Evolutionary conservation across 192 early-diverging fungal genomes (phyloP).

Genomic region (Podila horticola): DNA sequence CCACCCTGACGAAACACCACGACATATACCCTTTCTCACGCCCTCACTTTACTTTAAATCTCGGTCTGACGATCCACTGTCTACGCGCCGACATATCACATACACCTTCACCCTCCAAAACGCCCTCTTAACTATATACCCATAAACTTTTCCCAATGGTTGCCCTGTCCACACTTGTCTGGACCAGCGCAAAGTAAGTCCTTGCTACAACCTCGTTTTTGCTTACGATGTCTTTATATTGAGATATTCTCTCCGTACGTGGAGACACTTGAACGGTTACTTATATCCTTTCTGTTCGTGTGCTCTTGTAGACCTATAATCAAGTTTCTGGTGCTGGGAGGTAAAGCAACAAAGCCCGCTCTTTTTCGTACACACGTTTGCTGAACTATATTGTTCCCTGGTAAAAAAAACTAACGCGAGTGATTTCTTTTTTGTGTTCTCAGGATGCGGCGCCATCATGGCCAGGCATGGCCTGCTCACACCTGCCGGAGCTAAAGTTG

Average conservation of each 20-base stretch:
- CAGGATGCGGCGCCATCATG: conserved; percentile 50
- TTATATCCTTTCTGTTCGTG: neutral
- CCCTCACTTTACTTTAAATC: too few relatives aligned
- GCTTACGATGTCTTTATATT: neutral
- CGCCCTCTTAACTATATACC: neutral
- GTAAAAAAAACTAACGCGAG: neutral
- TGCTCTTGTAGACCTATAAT: conserved; percentile 29
- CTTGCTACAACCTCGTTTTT: neutral
- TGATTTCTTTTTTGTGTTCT: neutral
- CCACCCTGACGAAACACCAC: neutral
- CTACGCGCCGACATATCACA: too few relatives aligned
- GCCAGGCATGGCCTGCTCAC: conserved; percentile 43
- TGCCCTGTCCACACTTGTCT: conserved; percentile 7
- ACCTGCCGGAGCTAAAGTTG: conserved; percentile 39
- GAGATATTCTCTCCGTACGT: neutral
- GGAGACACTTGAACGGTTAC: neutral
- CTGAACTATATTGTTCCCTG: neutral
- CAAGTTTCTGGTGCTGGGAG: conserved; percentile 45
- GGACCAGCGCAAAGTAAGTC: conserved; percentile 19
- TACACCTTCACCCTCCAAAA: too few relatives aligned
- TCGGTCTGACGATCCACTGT: too few relatives aligned
- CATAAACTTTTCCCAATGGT: conserved; percentile 1
- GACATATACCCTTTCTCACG: neutral
- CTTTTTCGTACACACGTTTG: neutral
- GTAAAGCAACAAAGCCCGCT: conserved; percentile 3